Conservation (phyloP, 495 filamentous ascomycete species). For the Xylona heveae region DNA sequence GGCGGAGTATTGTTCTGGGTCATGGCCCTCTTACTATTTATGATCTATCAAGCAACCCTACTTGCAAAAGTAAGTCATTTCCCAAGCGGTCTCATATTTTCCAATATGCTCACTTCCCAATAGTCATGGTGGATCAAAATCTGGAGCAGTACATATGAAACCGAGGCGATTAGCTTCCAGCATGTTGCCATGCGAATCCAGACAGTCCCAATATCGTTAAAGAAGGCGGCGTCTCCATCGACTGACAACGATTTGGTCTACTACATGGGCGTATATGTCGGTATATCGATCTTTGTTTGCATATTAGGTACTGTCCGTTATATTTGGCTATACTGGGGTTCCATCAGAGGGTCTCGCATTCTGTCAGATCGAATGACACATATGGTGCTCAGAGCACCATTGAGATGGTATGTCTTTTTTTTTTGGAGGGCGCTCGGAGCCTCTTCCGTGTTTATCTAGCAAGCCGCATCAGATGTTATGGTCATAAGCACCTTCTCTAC, state of each 20-base stretch:
- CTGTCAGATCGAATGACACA: slow-evolving; percentile 44
- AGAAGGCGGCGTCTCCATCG: neutral
- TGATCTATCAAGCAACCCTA: slow-evolving; percentile 24
- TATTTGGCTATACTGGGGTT: slow-evolving; percentile 32
- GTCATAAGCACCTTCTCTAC: too few species aligned
- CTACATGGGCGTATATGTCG: slow-evolving; percentile 48
- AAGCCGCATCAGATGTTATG: too few species aligned
- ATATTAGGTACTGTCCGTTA: slow-evolving; percentile 34
- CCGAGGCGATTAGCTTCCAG: slow-evolving; percentile 6
- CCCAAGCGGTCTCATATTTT: slow-evolving; percentile 1
- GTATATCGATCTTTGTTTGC: slow-evolving; percentile 31
- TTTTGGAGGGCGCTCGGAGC: too few species aligned
- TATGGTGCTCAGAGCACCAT: slow-evolving; percentile 43
- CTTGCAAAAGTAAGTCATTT: slow-evolving; percentile 22
- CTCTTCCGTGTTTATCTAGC: too few species aligned
- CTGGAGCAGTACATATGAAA: slow-evolving; percentile 33
- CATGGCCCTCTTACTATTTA: slow-evolving; percentile 28
- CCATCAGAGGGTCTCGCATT: slow-evolving; percentile 37
- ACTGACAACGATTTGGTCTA: slow-evolving; percentile 20
- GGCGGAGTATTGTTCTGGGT: slow-evolving; percentile 45
- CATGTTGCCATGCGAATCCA: slow-evolving; percentile 2
- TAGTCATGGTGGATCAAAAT: slow-evolving; percentile 49
- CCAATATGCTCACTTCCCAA: neutral
- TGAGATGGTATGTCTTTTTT: too few species aligned
- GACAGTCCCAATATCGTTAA: too few species aligned